A percentile compares a stretch with the other conserved stretches of the same genome.
Conservation (phyloP, 2,329 filamentous ascomycete genomes). For the Didymella glomerata region DNA sequence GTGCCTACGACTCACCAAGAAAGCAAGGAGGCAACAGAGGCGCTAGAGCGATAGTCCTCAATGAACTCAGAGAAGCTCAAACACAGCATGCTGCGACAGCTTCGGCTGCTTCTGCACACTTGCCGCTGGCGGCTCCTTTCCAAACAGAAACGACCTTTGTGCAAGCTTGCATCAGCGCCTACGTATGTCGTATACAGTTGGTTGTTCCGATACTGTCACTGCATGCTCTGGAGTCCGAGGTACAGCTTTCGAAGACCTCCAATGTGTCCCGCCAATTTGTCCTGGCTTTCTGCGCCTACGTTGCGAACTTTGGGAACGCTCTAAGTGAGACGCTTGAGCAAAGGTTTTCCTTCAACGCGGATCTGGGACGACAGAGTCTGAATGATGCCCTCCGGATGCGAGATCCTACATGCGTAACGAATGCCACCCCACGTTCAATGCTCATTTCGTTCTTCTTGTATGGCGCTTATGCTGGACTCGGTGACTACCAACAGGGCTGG, state of each 20-base stretch:
- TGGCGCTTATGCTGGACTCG: conserved; percentile 73
- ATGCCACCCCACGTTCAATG: conserved; percentile 50
- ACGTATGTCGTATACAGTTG: conserved; percentile 72
- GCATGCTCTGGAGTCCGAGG: conserved; percentile 34
- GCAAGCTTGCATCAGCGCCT: conserved; percentile 73
- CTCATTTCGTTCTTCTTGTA: conserved; percentile 84
- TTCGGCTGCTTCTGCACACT: conserved; percentile 5
- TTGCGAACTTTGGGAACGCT: conserved; percentile 38
- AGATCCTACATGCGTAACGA: conserved; percentile 28
- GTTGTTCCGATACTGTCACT: conserved; percentile 52
- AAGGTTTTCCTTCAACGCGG: not conserved
- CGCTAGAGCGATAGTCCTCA: conserved; percentile 77
- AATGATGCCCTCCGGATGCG: conserved; percentile 37
- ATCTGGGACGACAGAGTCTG: conserved; percentile 31
- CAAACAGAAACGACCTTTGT: conserved; percentile 61
- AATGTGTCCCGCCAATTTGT: conserved; percentile 44
- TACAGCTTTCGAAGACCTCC: conserved; percentile 28
- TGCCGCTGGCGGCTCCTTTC: not conserved
- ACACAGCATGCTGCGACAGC: conserved; percentile 8
- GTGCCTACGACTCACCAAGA: conserved; percentile 77
- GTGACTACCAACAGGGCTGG: conserved; percentile 80
- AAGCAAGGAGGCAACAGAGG: conserved; percentile 82
- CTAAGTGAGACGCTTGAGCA: conserved; percentile 10
- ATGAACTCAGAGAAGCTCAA: conserved; percentile 74
- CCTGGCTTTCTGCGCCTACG: conserved; percentile 50